These are phyloP conservation scores for Fusarium kyushuense DNA, from an alignment of 2,329 filamentous ascomycete species.

Conservation along the genomic window DNA sequence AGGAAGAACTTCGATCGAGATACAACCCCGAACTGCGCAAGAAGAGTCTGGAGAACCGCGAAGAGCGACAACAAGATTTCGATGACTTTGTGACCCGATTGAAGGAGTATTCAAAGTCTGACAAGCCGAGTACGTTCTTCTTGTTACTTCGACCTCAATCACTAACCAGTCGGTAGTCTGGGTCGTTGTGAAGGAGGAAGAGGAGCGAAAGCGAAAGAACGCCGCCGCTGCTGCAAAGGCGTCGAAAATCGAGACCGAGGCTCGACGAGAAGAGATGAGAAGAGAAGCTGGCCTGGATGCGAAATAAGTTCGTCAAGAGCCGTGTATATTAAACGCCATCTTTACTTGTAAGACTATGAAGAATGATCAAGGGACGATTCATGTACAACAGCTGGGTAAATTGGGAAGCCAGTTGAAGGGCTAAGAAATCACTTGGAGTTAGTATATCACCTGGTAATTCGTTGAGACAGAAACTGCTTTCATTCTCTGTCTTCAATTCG, in stretches of 20 bases:
- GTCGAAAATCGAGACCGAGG: constrained; percentile 57
- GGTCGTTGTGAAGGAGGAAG: constrained; percentile 64
- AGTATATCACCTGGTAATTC: constrained; percentile 23
- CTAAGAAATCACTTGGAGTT: constrained; percentile 33
- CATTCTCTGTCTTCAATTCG: neutral
- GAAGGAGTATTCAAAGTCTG: constrained; percentile 90
- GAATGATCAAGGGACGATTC: constrained; percentile 13
- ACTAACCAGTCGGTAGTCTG: constrained; percentile 57
- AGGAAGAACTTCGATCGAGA: constrained; percentile 90
- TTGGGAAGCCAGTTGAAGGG: constrained; percentile 16
- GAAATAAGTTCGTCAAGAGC: constrained; percentile 41
- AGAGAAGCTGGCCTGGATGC: constrained; percentile 60
- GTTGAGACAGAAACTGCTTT: neutral
- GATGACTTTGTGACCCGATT: constrained; percentile 86
- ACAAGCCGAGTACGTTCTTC: constrained; percentile 82
- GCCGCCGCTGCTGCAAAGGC: constrained; percentile 53
- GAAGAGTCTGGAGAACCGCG: constrained; percentile 82
- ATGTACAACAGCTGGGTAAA: constrained; percentile 40
- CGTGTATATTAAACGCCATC: constrained; percentile 5
- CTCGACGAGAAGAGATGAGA: constrained; percentile 62
- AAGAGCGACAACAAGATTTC: constrained; percentile 84
- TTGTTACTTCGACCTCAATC: neutral
- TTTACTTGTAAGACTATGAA: constrained; percentile 44
- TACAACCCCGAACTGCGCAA: constrained; percentile 97
- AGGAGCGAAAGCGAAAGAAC: constrained; percentile 57